phyloP scores from a whole-genome alignment of 805 yeast species.

The Metahyphopichia silvanorum region DNA sequence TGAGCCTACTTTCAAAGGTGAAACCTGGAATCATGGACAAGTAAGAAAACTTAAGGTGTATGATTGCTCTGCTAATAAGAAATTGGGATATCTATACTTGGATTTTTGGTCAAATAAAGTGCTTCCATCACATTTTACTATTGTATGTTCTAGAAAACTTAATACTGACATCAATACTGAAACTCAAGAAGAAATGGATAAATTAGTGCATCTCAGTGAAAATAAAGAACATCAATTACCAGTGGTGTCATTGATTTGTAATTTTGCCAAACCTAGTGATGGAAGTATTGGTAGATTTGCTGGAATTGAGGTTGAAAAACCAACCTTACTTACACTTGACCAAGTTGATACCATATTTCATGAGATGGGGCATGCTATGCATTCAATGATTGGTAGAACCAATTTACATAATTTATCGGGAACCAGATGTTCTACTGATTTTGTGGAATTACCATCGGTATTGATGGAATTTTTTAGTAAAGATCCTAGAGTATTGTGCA shows the following conservation, averaged over 20 bases:
- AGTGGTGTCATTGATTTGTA: constrained; percentile 84
- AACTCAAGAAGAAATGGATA: constrained; percentile 14
- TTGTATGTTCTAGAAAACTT: constrained; percentile 86
- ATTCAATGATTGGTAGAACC: constrained; percentile 93
- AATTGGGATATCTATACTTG: constrained; percentile 78
- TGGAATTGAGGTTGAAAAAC: constrained; percentile 19
- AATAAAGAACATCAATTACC: constrained; percentile 74
- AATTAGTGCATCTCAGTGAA: constrained; percentile 33
- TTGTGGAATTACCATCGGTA: constrained; percentile 96
- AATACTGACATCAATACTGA: constrained; percentile 45
- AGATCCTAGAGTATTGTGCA: constrained; percentile 68
- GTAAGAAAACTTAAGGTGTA: constrained; percentile 80
- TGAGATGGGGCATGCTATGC: constrained; percentile 99
- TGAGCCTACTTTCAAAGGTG: constrained; percentile 59
- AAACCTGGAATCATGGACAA: constrained; percentile 77
- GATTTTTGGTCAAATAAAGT: constrained; percentile 80
- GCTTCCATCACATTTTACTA: constrained; percentile 93
- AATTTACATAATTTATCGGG: constrained; percentile 89
- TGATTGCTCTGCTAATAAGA: constrained; percentile 50
- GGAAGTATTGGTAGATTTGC: constrained; percentile 25
- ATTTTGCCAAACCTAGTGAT: constrained; percentile 49
- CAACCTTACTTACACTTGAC: constrained; percentile 60
- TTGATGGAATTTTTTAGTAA: constrained; percentile 91
- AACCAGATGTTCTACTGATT: constrained; percentile 92
- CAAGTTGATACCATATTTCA: constrained; percentile 95